Percentiles rank a stretch among this genome's conserved stretches.
These are phyloP conservation scores for Venturia pyrina DNA, from an alignment of 2,329 filamentous ascomycete species.

Conservation along the genomic window DNA sequence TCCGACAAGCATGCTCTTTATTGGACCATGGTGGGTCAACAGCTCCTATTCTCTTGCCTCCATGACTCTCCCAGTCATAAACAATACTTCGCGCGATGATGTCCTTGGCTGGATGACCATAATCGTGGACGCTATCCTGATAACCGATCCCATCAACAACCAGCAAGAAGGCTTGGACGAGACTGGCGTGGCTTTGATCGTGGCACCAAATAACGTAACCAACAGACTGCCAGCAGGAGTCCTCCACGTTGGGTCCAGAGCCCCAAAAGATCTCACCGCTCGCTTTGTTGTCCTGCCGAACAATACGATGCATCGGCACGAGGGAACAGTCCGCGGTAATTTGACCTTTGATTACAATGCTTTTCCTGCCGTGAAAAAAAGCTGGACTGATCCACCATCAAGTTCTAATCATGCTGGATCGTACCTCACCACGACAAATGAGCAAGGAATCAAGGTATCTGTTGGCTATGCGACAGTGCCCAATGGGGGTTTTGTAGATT, in stretches of 20 bases:
- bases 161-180: slow-evolving; percentile 60
- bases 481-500: slow-evolving; percentile 59
- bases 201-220: slow-evolving; percentile 56
- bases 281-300: slow-evolving; percentile 27
- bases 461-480: slow-evolving; percentile 66
- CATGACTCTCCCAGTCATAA: slow-evolving; percentile 68
- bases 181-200: slow-evolving; percentile 59
- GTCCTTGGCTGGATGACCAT: slow-evolving; percentile 78
- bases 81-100: slow-evolving; percentile 46
- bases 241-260: slow-evolving; percentile 20
- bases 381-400: slow-evolving; percentile 43
- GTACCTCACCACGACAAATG: slow-evolving; percentile 59
- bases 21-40: slow-evolving; percentile 68
- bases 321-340: slow-evolving; percentile 19
- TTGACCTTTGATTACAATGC: slow-evolving; percentile 45
- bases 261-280: slow-evolving; percentile 21
- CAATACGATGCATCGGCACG: slow-evolving; percentile 21
- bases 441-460: slow-evolving; percentile 58
- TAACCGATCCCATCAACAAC: slow-evolving; percentile 29
- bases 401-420: slow-evolving; percentile 58
- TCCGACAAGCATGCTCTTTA: slow-evolving; percentile 50
- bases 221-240: slow-evolving; percentile 42
- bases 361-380: slow-evolving; percentile 54
- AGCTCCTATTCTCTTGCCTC: slow-evolving; percentile 66
- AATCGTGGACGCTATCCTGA: slow-evolving; percentile 56